A percentile compares a stretch with the other conserved stretches of the same genome.
Conservation (phyloP, 2,329 filamentous ascomycete genomes). For the Calycina herbarum region DNA sequence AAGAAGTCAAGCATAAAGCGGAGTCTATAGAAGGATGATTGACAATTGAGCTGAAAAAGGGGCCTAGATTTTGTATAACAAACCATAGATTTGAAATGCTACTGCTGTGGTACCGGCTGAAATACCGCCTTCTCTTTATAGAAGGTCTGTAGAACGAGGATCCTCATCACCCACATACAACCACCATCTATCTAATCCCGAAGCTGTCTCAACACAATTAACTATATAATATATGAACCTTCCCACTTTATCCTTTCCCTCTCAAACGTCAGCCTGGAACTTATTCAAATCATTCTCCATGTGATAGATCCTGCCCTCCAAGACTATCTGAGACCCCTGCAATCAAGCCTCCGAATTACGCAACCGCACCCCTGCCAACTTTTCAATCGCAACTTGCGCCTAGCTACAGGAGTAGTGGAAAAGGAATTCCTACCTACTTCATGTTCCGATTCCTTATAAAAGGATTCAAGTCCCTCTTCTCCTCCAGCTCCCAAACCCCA, state of each 20-base stretch:
- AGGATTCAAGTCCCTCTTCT: constrained; percentile 4
- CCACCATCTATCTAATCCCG: neutral
- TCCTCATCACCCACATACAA: neutral
- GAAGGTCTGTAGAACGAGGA: constrained; percentile 15
- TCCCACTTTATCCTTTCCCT: neutral
- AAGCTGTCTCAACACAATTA: neutral
- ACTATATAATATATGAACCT: neutral
- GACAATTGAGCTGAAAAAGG: constrained; percentile 2
- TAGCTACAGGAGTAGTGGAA: neutral
- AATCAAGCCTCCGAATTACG: constrained; percentile 11
- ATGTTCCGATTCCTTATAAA: constrained; percentile 6
- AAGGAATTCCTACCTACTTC: neutral
- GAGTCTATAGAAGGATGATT: neutral
- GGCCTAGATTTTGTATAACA: constrained; percentile 17
- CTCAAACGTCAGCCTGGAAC: neutral
- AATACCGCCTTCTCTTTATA: constrained; percentile 12
- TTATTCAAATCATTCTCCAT: constrained; percentile 5
- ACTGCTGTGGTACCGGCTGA: constrained; percentile 3
- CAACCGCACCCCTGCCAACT: constrained; percentile 1
- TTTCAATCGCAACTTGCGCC: constrained; percentile 6
- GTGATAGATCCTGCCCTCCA: constrained; percentile 5
- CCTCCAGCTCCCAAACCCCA: neutral
- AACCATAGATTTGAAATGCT: constrained; percentile 14
- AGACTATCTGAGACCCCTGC: constrained; percentile 9
- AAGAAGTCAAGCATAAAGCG: constrained; percentile 3